These are phyloP conservation scores for Hymenoscyphus scutula DNA, from an alignment of 2,329 filamentous ascomycete species.

Conservation along the genomic window DNA sequence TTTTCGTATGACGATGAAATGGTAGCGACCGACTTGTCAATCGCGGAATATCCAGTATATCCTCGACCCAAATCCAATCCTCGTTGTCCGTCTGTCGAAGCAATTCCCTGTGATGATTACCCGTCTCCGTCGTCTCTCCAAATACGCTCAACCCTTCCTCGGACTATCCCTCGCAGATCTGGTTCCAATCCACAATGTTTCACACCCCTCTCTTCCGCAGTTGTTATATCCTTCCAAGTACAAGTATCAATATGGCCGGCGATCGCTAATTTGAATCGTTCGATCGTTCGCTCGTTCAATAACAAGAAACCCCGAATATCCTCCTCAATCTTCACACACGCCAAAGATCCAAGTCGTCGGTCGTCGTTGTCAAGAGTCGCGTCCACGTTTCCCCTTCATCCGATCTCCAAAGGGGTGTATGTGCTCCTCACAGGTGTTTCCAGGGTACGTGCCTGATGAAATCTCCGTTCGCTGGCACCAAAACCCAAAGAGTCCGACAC, in stretches of 20 bases:
- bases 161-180: not conserved
- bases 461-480: not conserved
- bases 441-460: not conserved
- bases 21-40: constrained; percentile 1
- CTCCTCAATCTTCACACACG: not conserved
- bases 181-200: constrained; percentile 2
- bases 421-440: not conserved
- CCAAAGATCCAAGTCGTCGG: not conserved
- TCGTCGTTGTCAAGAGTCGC: not conserved
- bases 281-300: not conserved
- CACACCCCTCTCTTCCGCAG: not conserved
- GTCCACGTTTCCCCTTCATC: constrained; percentile 7
- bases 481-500: not conserved
- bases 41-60: constrained; percentile 1
- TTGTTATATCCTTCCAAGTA: not conserved
- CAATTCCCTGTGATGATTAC: not conserved
- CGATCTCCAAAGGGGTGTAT: not conserved
- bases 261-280: not conserved
- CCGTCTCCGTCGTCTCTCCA: not conserved
- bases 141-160: not conserved
- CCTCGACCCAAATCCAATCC: not conserved
- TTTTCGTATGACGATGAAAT: not conserved
- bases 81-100: not conserved
- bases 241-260: not conserved
- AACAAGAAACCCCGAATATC: not conserved